Conservation (phyloP, 805 yeast genomes). For the Nakazawaea ishiwadae region DNA sequence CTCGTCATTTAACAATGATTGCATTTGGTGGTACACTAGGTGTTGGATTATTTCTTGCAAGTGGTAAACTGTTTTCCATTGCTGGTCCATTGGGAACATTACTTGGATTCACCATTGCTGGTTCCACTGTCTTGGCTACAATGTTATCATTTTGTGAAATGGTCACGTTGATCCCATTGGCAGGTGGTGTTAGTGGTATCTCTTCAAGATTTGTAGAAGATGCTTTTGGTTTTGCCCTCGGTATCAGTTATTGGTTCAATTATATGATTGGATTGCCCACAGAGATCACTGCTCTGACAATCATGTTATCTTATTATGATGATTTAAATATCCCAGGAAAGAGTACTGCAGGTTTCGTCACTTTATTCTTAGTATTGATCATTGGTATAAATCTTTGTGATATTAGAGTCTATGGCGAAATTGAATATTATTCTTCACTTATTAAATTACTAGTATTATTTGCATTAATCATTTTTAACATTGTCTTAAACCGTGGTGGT, state of each 20-base stretch:
- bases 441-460: constrained; percentile 51
- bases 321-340: constrained; percentile 40
- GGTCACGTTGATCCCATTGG: constrained; percentile 75
- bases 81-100: constrained; percentile 79
- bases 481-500: constrained; percentile 59
- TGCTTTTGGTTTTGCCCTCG: constrained; percentile 71
- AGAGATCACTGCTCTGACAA: constrained; percentile 76
- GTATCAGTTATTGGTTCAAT: constrained; percentile 71
- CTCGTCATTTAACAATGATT: constrained; percentile 71
- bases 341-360: constrained; percentile 63
- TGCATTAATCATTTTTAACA: constrained; percentile 56
- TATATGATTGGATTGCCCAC: constrained; percentile 73
- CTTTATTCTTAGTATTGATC: constrained; percentile 47
- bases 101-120: constrained; percentile 61
- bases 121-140: constrained; percentile 61
- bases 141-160: constrained; percentile 77
- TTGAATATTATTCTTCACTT: constrained; percentile 62
- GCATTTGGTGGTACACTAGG: constrained; percentile 79
- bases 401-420: constrained; percentile 70
- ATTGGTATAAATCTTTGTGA: constrained; percentile 56
- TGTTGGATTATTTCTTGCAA: constrained; percentile 67
- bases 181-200: constrained; percentile 73
- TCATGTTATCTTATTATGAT: constrained; percentile 67
- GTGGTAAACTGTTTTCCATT: constrained; percentile 68
- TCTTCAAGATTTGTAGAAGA: constrained; percentile 74